Conservation (phyloP, 306 rosid genomes). For the Casuarina equisetifolia region DNA sequence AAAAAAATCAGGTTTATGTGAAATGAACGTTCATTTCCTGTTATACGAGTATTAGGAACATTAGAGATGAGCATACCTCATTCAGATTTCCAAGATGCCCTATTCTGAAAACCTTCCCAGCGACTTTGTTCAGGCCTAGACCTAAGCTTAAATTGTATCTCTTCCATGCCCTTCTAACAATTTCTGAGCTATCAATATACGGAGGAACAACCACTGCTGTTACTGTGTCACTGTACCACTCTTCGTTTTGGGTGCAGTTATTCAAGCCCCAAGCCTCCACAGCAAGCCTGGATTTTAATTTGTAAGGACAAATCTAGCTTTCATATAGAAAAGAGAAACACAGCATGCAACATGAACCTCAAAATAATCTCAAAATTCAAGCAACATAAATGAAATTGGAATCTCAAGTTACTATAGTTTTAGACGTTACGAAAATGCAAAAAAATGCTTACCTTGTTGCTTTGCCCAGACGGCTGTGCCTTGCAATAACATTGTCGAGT, state of each 20-base stretch:
- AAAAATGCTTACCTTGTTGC: slow-evolving; percentile 71
- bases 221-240: slow-evolving; percentile 93
- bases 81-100: slow-evolving; percentile 95
- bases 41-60: background rate
- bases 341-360: background rate
- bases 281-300: slow-evolving; percentile 68
- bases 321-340: slow-evolving; percentile 6
- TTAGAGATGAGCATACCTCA: slow-evolving; percentile 56
- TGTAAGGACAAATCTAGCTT: slow-evolving; percentile 15
- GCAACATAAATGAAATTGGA: background rate
- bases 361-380: background rate
- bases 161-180: slow-evolving; percentile 89
- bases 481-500: slow-evolving; percentile 79
- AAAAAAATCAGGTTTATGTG: background rate
- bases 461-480: slow-evolving; percentile 82
- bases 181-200: slow-evolving; percentile 76
- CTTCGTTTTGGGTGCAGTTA: slow-evolving; percentile 94
- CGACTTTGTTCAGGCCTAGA: slow-evolving; percentile 90
- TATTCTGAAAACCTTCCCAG: slow-evolving; percentile 98
- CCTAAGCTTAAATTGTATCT: slow-evolving; percentile 96
- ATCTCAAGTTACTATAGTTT: background rate
- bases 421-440: slow-evolving; percentile 4
- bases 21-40: background rate
- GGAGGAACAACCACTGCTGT: slow-evolving; percentile 94
- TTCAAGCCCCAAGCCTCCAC: slow-evolving; percentile 99